Evolutionary conservation across 2,329 filamentous ascomycete genomes (phyloP), one percentile per base, ranked within the genome.

Genomic region (Aspergillus quadrilineatus): DNA sequence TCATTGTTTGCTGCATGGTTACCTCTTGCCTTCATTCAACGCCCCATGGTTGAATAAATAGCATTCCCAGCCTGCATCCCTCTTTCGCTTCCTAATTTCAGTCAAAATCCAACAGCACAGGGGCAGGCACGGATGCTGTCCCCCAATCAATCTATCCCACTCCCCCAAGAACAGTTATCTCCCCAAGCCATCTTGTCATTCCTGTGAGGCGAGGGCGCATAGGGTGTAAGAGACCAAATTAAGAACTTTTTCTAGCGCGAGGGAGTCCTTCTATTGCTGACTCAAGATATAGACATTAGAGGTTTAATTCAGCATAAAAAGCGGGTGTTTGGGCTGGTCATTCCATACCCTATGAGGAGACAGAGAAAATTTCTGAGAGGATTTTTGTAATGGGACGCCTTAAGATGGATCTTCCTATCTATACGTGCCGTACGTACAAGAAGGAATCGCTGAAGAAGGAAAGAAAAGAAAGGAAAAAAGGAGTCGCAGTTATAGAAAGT

Each of bases 1-100:
- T 36, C 17, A 52, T 30, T 17, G 52, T 36, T 26, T 58, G 56
- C 41, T 44, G 41, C 41, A 44, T 44, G 2, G 26, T 44, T 44
- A 44, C 41, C 41, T 44, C 41, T 44, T 44, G 41, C 41, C 41
- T 44, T 44, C 15, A 44, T 44, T 44, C 15, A 17, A 44, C 15
- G 15, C 9, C 41, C 41, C 41, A 44, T 17, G n/a, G 41, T 17
- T 17, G 10, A 26, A 22, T 7, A 44, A 44, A 41, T 22, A 10
- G 41, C 41, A 44, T 44, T 44, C 41, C 41, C 9, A 17, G 41
- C 41, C 41, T 44, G 39, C 6, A 42, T 42, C 41, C 41, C 7
- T 44, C 41, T 44, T 44, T 44, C 15, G 41, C 8, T 44, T 44
- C 41, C 41, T 44, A 17, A 44, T 44, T 2, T 44, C 15, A 44